phyloP scores from a whole-genome alignment of 306 rosid species.

The Prinsepia uniflora region DNA sequence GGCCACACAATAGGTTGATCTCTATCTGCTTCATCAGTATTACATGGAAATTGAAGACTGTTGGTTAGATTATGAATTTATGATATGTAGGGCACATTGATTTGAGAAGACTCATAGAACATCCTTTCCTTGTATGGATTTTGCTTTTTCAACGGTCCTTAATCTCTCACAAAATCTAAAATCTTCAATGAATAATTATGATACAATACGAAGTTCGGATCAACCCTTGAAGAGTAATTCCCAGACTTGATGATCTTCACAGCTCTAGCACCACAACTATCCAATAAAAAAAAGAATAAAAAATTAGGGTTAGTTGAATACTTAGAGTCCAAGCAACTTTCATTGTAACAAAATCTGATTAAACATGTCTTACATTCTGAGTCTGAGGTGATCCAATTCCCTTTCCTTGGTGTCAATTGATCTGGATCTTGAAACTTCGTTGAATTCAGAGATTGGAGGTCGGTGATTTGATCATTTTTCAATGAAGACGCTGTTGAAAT shows the following conservation, averaged over 20 bases:
- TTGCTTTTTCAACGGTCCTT: slow-evolving; percentile 27
- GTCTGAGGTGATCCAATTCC: slow-evolving; percentile 92
- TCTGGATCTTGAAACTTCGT: slow-evolving; percentile 30
- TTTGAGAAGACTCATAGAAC: slow-evolving; percentile 9
- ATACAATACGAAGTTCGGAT: slow-evolving; percentile 18
- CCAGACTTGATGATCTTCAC: slow-evolving; percentile 32
- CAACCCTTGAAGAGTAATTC: slow-evolving; percentile 17
- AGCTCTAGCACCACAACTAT: slow-evolving; percentile 97
- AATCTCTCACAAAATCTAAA: slow-evolving; percentile 6
- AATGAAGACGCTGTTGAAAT: slow-evolving; percentile 49
- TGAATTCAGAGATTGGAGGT: slow-evolving; percentile 33
- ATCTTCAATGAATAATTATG: slow-evolving; percentile 27
- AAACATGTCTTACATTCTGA: slow-evolving; percentile 65
- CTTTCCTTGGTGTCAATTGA: slow-evolving; percentile 39
- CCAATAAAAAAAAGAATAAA: not conserved
- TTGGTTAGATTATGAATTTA: not conserved
- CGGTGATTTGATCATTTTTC: slow-evolving; percentile 29
- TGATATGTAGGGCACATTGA: slow-evolving; percentile 10
- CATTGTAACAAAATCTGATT: not conserved
- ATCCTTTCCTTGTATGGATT: slow-evolving; percentile 13
- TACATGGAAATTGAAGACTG: not conserved
- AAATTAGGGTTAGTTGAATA: slow-evolving; percentile 21
- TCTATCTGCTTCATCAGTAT: not conserved
- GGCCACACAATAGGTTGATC: not conserved
- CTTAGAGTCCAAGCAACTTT: not conserved